phyloP scores from a whole-genome alignment of 2,329 filamentous ascomycete genomes.

The Gaeumannomyces sp. region DNA sequence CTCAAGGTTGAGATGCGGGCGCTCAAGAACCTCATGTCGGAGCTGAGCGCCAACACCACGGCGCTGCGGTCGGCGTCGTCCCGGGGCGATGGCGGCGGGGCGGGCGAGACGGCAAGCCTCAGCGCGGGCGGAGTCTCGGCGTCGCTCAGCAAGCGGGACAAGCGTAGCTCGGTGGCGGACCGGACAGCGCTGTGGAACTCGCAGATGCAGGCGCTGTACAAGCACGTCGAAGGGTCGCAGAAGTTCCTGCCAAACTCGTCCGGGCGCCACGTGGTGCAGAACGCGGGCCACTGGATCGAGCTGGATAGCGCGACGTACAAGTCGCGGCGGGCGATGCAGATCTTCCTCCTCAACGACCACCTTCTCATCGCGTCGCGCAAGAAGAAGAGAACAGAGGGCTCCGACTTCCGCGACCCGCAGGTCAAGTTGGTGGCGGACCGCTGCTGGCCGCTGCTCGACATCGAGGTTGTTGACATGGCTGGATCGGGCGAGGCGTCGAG shows the following conservation, averaged over 20 bases:
- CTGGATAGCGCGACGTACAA: conserved; percentile 97
- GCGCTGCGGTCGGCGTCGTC: conserved; percentile 56
- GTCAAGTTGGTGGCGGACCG: conserved; percentile 86
- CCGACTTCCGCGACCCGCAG: conserved; percentile 44
- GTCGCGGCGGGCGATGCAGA: conserved; percentile 77
- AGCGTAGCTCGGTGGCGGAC: conserved; percentile 80
- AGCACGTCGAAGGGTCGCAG: conserved; percentile 94
- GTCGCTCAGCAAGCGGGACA: conserved; percentile 63
- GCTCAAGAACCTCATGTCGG: conserved; percentile 83
- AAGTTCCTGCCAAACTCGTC: conserved; percentile 89
- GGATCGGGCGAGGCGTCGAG: conserved; percentile 53
- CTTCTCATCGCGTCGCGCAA: conserved; percentile 85
- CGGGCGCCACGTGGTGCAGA: conserved; percentile 89
- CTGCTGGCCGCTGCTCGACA: conserved; percentile 89
- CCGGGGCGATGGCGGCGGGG: conserved; percentile 16
- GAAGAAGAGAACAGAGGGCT: conserved; percentile 76
- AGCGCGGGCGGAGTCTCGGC: conserved; percentile 44
- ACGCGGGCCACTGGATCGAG: conserved; percentile 91
- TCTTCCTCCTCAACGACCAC: conserved; percentile 92
- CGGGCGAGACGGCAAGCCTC: conserved; percentile 36
- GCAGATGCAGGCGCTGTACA: conserved; percentile 80
- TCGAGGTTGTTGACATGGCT: conserved; percentile 85
- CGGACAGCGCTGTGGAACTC: conserved; percentile 62
- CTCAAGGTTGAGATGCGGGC: conserved; percentile 94
- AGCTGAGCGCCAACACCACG: conserved; percentile 74